Base-by-base conservation (phyloP, 805 yeast genomes). In the Ogataea siamensis region DNA sequence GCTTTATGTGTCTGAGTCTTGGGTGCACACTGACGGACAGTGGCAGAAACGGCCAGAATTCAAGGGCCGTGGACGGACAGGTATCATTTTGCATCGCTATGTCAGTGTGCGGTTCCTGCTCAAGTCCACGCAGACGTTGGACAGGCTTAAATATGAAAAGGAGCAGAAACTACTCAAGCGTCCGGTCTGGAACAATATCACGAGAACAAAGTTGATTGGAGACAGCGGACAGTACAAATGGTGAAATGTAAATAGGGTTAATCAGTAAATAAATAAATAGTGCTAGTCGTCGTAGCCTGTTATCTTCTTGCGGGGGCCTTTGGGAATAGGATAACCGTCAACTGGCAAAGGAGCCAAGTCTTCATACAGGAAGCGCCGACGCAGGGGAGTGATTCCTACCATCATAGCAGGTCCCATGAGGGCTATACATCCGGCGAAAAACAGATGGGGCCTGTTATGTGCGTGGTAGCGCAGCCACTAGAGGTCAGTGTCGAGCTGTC, bases 11-110 rank as follows among this genome's bases (percentile, higher is more conserved):
- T 76, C 81, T 29, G 85, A 85, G 55, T 77, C 88, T 42, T 91
- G 97, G 97, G 80, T 80, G 18, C 97, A 96, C 28, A 80, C 88
- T 40, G 98, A 91, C 61, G 96, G 95, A 14, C 55, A 64, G 35
- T 78, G 83, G 80, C 53, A 57, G 19, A 81, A 77, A 60, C 74
- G 93, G 59, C 62, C 79, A 7, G 96, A 91, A 51, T 71, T 74
- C 57, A 88, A 87, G 67, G 96, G 93, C 47, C 80, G 98, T 67
- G 96, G 96, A 47, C 78, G 96, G 62, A 71, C 76, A 14, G 98
- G 98, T 58, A 64, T 85, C 40, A 73, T 84, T 34, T 73, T 71
- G 21, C 93, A 86, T 55, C 78, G 84, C 44, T 83, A 75, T 58
- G 80, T 87, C 36, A 95, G 91, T 62, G 78, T 89, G 21, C 78